Evolutionary conservation across 768 basidiomycete species (phyloP).

Genomic region (Porpolomopsis calyptriformis): DNA sequence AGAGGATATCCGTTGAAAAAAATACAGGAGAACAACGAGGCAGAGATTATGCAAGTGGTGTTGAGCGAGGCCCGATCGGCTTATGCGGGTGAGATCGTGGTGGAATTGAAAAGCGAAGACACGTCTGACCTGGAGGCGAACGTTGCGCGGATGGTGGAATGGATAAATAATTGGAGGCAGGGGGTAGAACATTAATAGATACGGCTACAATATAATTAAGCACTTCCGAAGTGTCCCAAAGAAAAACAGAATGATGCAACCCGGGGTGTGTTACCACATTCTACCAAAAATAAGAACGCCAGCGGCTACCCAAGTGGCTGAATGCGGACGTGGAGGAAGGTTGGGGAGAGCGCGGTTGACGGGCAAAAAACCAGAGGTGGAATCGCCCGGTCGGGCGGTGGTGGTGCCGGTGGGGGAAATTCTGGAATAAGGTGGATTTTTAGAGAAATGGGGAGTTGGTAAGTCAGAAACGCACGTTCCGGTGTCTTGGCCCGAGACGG

Average conservation of each 20-base stretch:
- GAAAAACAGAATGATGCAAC: too few species aligned
- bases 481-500: slow-evolving; percentile 19
- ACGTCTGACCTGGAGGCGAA: slow-evolving; percentile 79
- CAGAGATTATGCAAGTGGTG: slow-evolving; percentile 94
- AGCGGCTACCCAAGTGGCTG: too few species aligned
- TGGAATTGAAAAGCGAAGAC: slow-evolving; percentile 70
- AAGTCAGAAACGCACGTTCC: too few species aligned
- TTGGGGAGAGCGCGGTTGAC: too few species aligned
- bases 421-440: too few species aligned
- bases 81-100: slow-evolving; percentile 77
- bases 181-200: slow-evolving; percentile 20
- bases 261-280: too few species aligned
- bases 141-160: slow-evolving; percentile 75
- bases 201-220: slow-evolving; percentile 2
- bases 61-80: slow-evolving; percentile 80
- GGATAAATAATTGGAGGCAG: slow-evolving; percentile 74
- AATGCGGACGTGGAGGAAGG: too few species aligned
- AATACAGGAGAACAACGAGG: slow-evolving; percentile 96
- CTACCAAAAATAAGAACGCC: too few species aligned
- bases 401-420: too few species aligned
- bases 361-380: too few species aligned
- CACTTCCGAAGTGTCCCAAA: slow-evolving; percentile 9
- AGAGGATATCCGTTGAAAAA: slow-evolving; percentile 86
- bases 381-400: too few species aligned
- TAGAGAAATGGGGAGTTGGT: too few species aligned